A percentile compares a stretch with the other conserved stretches of the same genome.
These are phyloP conservation scores for Ophiobolus disseminans DNA, from an alignment of 2,329 filamentous ascomycete genomes.

Conservation along the genomic window DNA sequence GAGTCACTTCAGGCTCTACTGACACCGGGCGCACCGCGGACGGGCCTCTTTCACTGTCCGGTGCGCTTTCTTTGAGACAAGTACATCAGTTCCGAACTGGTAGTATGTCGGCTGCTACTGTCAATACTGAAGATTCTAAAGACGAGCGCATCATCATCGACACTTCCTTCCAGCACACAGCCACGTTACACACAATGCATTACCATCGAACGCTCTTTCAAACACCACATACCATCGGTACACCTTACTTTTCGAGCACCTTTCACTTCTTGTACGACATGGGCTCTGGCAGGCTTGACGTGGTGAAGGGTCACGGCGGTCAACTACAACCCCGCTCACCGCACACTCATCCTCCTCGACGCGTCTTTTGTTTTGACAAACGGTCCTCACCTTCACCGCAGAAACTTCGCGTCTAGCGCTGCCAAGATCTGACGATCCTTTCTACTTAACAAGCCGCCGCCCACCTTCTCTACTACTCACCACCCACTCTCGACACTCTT, in stretches of 20 bases:
- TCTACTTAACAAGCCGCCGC: neutral
- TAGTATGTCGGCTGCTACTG: neutral
- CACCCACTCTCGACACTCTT: too few species aligned
- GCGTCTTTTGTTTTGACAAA: conserved; percentile 11
- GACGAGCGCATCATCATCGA: too few species aligned
- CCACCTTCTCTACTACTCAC: conserved; percentile 7
- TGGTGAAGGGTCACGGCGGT: conserved; percentile 11
- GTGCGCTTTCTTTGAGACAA: too few species aligned
- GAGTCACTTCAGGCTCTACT: too few species aligned
- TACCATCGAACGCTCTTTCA: conserved; percentile 3
- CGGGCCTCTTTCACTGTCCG: too few species aligned
- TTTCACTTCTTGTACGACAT: conserved; percentile 11
- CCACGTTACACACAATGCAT: conserved; percentile 3
- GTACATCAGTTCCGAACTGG: too few species aligned
- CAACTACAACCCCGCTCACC: conserved; percentile 3
- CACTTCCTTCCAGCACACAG: neutral
- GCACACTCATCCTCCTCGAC: neutral
- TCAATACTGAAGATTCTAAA: too few species aligned
- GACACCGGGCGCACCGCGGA: too few species aligned
- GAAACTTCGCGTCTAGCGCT: neutral
- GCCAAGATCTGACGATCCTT: neutral
- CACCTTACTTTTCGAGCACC: conserved; percentile 8
- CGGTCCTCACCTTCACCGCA: conserved; percentile 9
- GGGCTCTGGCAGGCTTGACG: neutral
- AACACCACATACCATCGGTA: neutral